These are phyloP conservation scores for Myrica gale DNA, from an alignment of 306 rosid species.

Conservation along the genomic window DNA sequence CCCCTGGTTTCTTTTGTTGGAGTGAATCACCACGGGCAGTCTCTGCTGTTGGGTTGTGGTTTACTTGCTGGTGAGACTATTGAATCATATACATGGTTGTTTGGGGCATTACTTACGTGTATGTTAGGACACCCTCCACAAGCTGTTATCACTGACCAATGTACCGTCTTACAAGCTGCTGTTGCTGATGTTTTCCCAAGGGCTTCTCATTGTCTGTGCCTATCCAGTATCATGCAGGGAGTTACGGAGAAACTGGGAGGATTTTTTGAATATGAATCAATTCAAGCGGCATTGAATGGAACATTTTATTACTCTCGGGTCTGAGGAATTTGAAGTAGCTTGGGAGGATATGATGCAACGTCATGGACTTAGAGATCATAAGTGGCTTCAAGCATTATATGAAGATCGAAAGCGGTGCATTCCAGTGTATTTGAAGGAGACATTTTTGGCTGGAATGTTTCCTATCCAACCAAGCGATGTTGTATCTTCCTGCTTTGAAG, in stretches of 20 bases:
- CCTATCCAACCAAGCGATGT: slow-evolving; percentile 44
- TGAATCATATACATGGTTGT: slow-evolving; percentile 73
- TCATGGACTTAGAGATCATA: slow-evolving; percentile 45
- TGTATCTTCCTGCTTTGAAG: slow-evolving; percentile 44
- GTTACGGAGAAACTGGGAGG: slow-evolving; percentile 54
- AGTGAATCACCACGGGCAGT: slow-evolving; percentile 67
- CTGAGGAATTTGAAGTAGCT: slow-evolving; percentile 57
- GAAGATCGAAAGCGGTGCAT: slow-evolving; percentile 67
- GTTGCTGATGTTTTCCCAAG: slow-evolving; percentile 72
- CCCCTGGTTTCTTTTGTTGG: slow-evolving; percentile 66
- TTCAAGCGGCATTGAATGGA: slow-evolving; percentile 38
- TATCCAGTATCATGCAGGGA: slow-evolving; percentile 46
- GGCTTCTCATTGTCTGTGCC: slow-evolving; percentile 60
- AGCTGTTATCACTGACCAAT: slow-evolving; percentile 52
- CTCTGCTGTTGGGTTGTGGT: slow-evolving; percentile 69
- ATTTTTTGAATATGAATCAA: slow-evolving; percentile 42
- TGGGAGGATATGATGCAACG: slow-evolving; percentile 69
- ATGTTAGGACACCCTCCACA: slow-evolving; percentile 69
- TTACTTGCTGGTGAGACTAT: slow-evolving; percentile 50
- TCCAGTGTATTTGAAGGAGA: slow-evolving; percentile 57
- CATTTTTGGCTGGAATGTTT: slow-evolving; percentile 60
- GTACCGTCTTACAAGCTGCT: slow-evolving; percentile 43
- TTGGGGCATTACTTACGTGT: slow-evolving; percentile 74
- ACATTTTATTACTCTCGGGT: slow-evolving; percentile 55
- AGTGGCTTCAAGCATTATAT: slow-evolving; percentile 62